A percentile compares a stretch with the other conserved stretches of the same genome.
Evolutionary conservation across 2,329 filamentous ascomycete species (phyloP).

Genomic region (Cladosporium velox): DNA sequence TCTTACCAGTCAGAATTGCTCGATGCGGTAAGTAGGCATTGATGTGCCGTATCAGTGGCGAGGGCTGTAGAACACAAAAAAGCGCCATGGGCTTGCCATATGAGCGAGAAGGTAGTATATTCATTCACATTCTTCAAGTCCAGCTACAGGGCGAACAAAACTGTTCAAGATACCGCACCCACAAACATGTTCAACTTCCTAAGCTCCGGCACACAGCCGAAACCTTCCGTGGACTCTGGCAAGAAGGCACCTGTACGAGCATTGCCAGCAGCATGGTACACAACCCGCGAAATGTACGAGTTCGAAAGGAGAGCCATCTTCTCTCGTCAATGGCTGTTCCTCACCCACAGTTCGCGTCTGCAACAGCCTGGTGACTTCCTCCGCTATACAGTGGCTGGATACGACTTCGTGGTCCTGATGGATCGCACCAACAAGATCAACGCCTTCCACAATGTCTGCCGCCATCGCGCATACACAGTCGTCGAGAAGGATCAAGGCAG

Average conservation of each 20-base stretch:
- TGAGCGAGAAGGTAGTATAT: constrained; percentile 6
- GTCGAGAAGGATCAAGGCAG: constrained; percentile 54
- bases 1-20: constrained; percentile 4
- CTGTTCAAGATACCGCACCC: not conserved
- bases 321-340: constrained; percentile 40
- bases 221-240: not conserved
- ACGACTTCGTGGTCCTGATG: constrained; percentile 28
- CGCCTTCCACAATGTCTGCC: constrained; percentile 46
- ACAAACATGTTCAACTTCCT: constrained; percentile 17
- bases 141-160: not conserved
- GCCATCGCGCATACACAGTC: constrained; percentile 60
- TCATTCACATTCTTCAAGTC: not conserved
- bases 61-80: constrained; percentile 13
- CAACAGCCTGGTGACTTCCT: constrained; percentile 32
- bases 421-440: constrained; percentile 29
- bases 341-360: constrained; percentile 37
- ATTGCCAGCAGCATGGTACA: constrained; percentile 50
- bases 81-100: constrained; percentile 7
- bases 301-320: constrained; percentile 50
- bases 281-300: constrained; percentile 47
- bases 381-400: constrained; percentile 29
- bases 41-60: constrained; percentile 7
- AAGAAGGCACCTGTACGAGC: constrained; percentile 39
- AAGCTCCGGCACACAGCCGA: constrained; percentile 15
- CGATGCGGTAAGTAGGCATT: constrained; percentile 5